Percentiles rank a stretch among this genome's conserved stretches.
Conservation (phyloP, 2,329 filamentous ascomycete species). For the Fusarium keratoplasticum region DNA sequence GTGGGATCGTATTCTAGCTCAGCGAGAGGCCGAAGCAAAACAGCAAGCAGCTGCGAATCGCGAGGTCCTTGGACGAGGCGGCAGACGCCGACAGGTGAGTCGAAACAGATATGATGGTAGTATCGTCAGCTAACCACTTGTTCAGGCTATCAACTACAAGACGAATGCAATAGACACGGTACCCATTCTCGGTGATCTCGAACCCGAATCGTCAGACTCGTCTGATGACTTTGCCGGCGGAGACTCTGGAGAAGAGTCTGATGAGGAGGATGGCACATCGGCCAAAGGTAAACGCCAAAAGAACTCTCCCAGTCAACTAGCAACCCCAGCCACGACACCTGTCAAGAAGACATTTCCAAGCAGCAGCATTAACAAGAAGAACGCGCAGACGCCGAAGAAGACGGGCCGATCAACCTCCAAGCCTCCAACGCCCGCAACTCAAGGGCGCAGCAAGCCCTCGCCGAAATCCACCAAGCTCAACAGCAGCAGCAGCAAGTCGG, state of each 20-base stretch:
- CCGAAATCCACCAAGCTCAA: conserved; percentile 27
- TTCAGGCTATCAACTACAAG: conserved; percentile 52
- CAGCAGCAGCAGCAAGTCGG: background rate
- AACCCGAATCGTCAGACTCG: conserved; percentile 46
- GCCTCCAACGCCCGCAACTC: conserved; percentile 29
- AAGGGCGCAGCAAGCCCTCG: conserved; percentile 27
- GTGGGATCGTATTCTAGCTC: conserved; percentile 90
- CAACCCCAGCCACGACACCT: conserved; percentile 41
- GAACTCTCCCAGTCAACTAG: conserved; percentile 36
- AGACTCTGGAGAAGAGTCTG: conserved; percentile 48
- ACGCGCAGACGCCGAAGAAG: conserved; percentile 47
- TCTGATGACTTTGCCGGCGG: conserved; percentile 51
- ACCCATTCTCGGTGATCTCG: conserved; percentile 42
- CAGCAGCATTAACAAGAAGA: conserved; percentile 49
- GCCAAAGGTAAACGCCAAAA: conserved; percentile 53
- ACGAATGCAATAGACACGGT: conserved; percentile 34
- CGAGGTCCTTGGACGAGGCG: conserved; percentile 86
- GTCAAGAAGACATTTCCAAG: conserved; percentile 40
- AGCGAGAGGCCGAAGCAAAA: conserved; percentile 83
- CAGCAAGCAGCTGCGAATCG: conserved; percentile 75
- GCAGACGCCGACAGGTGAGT: conserved; percentile 70
- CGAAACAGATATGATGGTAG: background rate
- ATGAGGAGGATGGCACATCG: conserved; percentile 34
- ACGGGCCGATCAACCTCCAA: conserved; percentile 31
- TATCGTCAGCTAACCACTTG: conserved; percentile 28